A percentile compares a stretch with the other conserved stretches of the same genome.
Conservation (phyloP, 2,329 filamentous ascomycete species). For the Elsinoe arachidis region DNA sequence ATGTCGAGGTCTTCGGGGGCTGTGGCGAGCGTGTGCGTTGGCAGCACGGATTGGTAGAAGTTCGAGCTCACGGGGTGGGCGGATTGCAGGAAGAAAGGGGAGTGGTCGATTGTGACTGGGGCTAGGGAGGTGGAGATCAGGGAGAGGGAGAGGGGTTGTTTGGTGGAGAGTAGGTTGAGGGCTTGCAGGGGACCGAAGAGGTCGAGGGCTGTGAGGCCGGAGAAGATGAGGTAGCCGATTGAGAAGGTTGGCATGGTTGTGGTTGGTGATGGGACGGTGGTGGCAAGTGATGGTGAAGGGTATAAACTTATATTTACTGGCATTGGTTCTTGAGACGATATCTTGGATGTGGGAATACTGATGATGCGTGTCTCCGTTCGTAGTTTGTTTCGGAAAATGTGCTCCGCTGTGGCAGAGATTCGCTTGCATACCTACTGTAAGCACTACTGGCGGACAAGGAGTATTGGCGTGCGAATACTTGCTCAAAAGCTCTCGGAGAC, state of each 20-base stretch:
- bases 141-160: background rate
- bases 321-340: too few relatives aligned
- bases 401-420: too few relatives aligned
- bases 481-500: too few relatives aligned
- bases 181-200: background rate
- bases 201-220: background rate
- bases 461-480: too few relatives aligned
- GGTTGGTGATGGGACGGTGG: too few relatives aligned
- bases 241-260: background rate
- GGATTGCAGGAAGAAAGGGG: background rate
- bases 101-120: background rate
- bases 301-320: too few relatives aligned
- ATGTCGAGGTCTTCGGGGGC: slow-evolving; percentile 45
- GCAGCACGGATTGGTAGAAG: slow-evolving; percentile 27
- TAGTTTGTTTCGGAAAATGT: too few relatives aligned
- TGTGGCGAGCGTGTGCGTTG: slow-evolving; percentile 48
- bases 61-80: background rate
- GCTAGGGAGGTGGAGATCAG: background rate
- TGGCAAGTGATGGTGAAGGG: too few relatives aligned
- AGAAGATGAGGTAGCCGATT: background rate
- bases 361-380: too few relatives aligned
- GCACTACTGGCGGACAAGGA: too few relatives aligned
- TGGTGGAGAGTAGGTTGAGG: background rate
- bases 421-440: too few relatives aligned
- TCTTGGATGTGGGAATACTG: too few relatives aligned